Conservation (phyloP, 2,329 filamentous ascomycete species). For the Colletotrichum noveboracense region DNA sequence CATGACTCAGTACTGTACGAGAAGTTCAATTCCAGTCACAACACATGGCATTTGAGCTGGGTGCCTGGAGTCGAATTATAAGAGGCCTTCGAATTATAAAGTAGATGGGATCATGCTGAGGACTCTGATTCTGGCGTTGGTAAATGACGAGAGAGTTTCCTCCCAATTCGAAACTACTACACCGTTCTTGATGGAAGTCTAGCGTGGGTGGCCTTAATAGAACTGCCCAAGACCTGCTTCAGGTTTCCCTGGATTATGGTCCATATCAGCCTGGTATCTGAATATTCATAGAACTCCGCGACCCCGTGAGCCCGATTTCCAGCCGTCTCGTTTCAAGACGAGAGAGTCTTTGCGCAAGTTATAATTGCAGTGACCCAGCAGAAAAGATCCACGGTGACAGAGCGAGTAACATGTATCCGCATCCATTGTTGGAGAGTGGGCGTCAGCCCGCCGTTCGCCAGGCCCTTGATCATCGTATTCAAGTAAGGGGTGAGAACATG, state of each 20-base stretch:
- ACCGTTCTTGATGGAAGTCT: too few relatives aligned
- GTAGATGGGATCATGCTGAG: too few relatives aligned
- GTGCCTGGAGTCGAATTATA: background rate
- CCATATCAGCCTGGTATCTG: background rate
- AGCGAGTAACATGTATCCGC: background rate
- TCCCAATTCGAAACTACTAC: too few relatives aligned
- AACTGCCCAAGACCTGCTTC: too few relatives aligned
- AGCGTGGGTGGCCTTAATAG: too few relatives aligned
- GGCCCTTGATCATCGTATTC: background rate
- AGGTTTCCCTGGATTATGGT: too few relatives aligned
- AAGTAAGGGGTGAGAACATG: background rate
- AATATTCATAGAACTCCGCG: rapidly evolving
- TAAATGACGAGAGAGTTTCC: too few relatives aligned
- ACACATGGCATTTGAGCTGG: background rate
- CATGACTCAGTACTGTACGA: background rate
- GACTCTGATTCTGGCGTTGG: too few relatives aligned
- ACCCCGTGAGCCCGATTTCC: rapidly evolving
- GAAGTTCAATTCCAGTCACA: background rate
- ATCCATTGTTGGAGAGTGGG: background rate
- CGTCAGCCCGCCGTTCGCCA: background rate
- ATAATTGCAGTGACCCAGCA: background rate
- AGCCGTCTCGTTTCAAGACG: background rate
- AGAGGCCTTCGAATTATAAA: background rate
- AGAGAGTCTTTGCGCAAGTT: background rate
- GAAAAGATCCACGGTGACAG: background rate